phyloP scores from a whole-genome alignment of 768 basidiomycete genomes.

The Phallus indusiatus region DNA sequence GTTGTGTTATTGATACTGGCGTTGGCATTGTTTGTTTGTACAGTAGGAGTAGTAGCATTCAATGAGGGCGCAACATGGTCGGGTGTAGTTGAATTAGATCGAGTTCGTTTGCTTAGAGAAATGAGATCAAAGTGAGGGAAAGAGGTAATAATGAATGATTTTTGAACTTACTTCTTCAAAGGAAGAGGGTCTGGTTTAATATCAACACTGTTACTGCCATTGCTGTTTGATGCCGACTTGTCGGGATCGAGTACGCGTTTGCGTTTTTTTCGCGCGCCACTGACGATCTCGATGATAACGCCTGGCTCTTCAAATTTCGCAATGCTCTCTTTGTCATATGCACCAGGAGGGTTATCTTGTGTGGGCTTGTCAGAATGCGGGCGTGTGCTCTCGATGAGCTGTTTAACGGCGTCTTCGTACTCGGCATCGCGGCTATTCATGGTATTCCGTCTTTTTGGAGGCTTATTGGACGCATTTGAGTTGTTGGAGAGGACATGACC shows the following conservation, averaged over 20 bases:
- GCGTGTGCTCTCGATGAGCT: slow-evolving; percentile 36
- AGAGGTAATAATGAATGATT: neutral
- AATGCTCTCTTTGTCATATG: slow-evolving; percentile 10
- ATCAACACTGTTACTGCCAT: neutral
- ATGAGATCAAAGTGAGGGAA: neutral
- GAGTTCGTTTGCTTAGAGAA: neutral
- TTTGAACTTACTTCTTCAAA: neutral
- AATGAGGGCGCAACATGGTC: neutral
- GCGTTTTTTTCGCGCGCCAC: slow-evolving; percentile 52
- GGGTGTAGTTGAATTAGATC: slow-evolving; percentile 9
- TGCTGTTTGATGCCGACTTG: neutral
- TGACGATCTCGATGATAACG: slow-evolving; percentile 25
- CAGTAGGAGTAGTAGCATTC: neutral
- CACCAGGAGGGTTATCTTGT: slow-evolving; percentile 5
- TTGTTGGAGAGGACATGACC: slow-evolving; percentile 38
- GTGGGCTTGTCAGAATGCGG: slow-evolving; percentile 9
- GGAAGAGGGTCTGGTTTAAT: neutral
- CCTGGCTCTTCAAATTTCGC: slow-evolving; percentile 33
- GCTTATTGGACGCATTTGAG: slow-evolving; percentile 25
- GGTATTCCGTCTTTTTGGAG: slow-evolving; percentile 80
- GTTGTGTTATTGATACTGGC: neutral
- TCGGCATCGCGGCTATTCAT: slow-evolving; percentile 97
- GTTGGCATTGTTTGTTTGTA: neutral
- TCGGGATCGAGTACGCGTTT: slow-evolving; percentile 38
- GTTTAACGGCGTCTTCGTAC: slow-evolving; percentile 70